phyloP scores from a whole-genome alignment of 2,329 filamentous ascomycete genomes.

The Talaromyces pinophilus region DNA sequence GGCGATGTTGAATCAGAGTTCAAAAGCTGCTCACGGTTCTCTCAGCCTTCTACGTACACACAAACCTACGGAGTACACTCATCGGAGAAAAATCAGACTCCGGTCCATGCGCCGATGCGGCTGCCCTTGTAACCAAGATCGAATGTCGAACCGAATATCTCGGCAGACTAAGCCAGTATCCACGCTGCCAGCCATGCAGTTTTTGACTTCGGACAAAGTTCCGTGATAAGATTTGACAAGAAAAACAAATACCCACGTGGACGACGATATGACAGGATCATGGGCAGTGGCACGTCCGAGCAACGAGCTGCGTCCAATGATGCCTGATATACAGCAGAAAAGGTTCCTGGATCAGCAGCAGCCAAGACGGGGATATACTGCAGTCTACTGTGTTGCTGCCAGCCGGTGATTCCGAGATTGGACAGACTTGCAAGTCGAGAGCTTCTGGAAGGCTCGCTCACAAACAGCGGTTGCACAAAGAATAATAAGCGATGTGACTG shows the following conservation, averaged over 20 bases:
- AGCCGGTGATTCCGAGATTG: background rate
- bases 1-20: conserved; percentile 5
- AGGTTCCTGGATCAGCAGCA: background rate
- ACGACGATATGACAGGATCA: background rate
- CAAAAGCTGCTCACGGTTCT: background rate
- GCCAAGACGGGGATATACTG: conserved; percentile 10
- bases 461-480: background rate
- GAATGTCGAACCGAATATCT: background rate
- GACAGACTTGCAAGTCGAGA: background rate
- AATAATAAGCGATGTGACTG: background rate
- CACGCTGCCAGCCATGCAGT: background rate
- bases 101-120: conserved; percentile 1
- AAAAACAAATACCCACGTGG: background rate
- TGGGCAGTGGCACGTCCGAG: conserved; percentile 1
- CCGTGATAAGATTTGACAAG: background rate
- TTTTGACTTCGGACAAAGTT: background rate
- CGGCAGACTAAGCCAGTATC: background rate
- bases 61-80: background rate
- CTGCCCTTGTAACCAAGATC: background rate
- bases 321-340: background rate
- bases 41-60: background rate
- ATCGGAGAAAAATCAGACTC: background rate
- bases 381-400: background rate
- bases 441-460: background rate
- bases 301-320: conserved; percentile 1